Base-by-base conservation (phyloP, 306 rosid genomes). In the Trifolium pratense region DNA sequence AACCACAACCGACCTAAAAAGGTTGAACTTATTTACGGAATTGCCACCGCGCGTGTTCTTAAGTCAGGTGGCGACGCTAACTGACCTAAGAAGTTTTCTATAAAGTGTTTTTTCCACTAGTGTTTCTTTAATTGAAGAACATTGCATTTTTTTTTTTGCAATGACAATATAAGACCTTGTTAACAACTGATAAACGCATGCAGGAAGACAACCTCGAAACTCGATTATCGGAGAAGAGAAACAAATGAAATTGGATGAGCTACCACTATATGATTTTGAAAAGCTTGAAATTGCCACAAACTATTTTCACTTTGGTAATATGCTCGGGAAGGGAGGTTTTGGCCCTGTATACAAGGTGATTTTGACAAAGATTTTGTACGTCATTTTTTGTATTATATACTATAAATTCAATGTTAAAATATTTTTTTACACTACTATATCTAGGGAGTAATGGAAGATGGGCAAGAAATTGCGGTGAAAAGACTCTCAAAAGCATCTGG, bases 391-490 rank as follows among this genome's bases (percentile, higher is more conserved):
- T 25, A 71, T 42, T 51, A 18, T 77, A 52, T 70, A 51, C 9
- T n/a, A 48, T 17, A 26, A 68, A 21, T 65, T 3, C 5, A 74
- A 1, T 36, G 14, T 14, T 26, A 5, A 65, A 29, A 3, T 34
- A 15, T 9, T 4, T 43, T 15, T 73, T 9, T n/a, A n/a, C n/a
- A n/a, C 21, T 25, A 53, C 0, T 5, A n/a, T 59, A 5, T 16
- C 3, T 37, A 83, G 87, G 90, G 86, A 43, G 5, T 49, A 48
- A 2, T 80, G 56, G 49, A 46, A 6, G 70, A 86, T 32, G 87
- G 85, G 2, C 84, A 78, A 51, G 84, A 80, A 78, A 63, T 86
- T 46, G 89, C 89, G 0, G 78, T 83, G 7, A 83, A 80, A 76
- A 86, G 84, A 52, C 85, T 86, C 15, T 83, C 87, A 0, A 80